Base-by-base conservation (phyloP, 441 rosid genomes). In the Populus tomentosa region DNA sequence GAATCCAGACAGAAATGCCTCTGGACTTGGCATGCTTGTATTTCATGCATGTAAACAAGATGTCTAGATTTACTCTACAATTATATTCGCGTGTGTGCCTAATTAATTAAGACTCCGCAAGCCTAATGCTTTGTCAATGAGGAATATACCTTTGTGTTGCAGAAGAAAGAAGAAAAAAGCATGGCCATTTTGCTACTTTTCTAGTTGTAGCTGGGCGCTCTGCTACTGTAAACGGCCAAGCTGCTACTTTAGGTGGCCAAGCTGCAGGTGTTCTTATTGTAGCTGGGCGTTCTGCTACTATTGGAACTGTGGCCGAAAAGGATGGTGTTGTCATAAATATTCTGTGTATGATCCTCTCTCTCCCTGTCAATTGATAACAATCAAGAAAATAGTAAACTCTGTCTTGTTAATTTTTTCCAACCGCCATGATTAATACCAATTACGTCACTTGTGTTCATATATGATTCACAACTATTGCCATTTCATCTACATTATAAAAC, bases 131-230 rank as follows among this genome's bases (percentile, higher is more conserved):
- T 23, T 71, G 36, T 53, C 38, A 53, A 53, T 72, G 67, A 72
- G 42, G 67, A 72, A 56, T 59, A 30, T 30, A 53, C 61, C 70
- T 61, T 69, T 63, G 63, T 33, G 23, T 64, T 73, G 75, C 53
- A 76, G 86, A 77, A 82, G 82, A 75, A 63, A 74, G 75, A 78
- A 69, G 77, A 84, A 77, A 53, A 71, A 78, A 81, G 83, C 84
- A 77, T 86, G 89, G 85, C 74, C 88, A 50, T 84, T 86, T 10
- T 84, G 87, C 83, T 83, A 79, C 85, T 76, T 84, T 85, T 84
- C 75, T 67, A 82, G 70, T 77, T 78, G 81, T 78, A 80, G 84
- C 80, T 56, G 79, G 20, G 80, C 84, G 64, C 80, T 77, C 69
- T 83, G 84, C 75, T 80, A 59, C 69, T 78, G 50, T 78, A 70